phyloP scores from a whole-genome alignment of 2,329 filamentous ascomycete species.

The Neodidymelliopsis sp. region DNA sequence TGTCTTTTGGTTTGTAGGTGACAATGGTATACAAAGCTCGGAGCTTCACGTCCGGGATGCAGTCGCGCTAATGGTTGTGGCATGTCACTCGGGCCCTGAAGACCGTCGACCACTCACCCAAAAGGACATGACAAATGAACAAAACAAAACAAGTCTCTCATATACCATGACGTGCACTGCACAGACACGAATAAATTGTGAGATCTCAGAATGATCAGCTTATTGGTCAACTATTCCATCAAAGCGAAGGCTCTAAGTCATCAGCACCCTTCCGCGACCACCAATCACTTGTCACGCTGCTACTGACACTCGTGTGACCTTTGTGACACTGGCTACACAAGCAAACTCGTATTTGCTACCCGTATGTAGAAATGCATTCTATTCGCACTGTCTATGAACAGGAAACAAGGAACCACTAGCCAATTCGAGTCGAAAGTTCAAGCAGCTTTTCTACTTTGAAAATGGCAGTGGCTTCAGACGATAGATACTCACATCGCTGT shows the following conservation, averaged over 20 bases:
- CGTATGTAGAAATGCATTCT: background rate
- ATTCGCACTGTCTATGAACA: background rate
- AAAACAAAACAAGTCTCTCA: no score
- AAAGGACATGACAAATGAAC: no score
- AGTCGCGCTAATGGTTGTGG: no score
- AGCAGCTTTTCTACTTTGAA: no score
- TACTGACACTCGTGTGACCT: conserved; percentile 4
- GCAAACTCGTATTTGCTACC: background rate
- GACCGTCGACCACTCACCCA: no score
- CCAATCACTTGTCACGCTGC: conserved; percentile 1
- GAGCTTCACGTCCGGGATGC: no score
- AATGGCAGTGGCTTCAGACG: no score
- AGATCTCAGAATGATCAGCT: background rate
- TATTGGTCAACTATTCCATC: background rate
- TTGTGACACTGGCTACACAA: background rate
- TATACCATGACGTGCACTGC: background rate
- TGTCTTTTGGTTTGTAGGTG: conserved; percentile 9
- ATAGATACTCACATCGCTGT: no score
- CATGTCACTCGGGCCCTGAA: no score
- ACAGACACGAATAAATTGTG: no score
- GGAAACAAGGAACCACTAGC: background rate
- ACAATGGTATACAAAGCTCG: conserved; percentile 11
- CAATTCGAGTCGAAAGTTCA: background rate
- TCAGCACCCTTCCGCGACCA: background rate
- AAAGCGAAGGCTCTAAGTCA: background rate